These are phyloP conservation scores for Phellopilus nigrolimitatus DNA, from an alignment of 1,284 basidiomycete genomes.

Conservation along the genomic window DNA sequence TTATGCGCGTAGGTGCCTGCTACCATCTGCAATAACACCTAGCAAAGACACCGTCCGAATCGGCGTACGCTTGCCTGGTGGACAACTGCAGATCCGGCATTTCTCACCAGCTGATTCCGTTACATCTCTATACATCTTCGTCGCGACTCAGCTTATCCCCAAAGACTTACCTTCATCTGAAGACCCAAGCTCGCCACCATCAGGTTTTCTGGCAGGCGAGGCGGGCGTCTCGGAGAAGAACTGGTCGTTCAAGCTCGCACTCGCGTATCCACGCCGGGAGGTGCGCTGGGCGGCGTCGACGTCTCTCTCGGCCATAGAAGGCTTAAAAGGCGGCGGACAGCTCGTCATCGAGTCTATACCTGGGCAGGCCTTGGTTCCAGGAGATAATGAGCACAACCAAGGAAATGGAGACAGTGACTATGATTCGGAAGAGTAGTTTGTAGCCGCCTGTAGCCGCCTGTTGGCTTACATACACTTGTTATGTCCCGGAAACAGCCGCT, in stretches of 20 bases:
- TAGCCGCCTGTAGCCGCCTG: not conserved
- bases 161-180: constrained; percentile 31
- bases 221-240: constrained; percentile 44
- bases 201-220: constrained; percentile 28
- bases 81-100: constrained; percentile 51
- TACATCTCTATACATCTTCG: constrained; percentile 64
- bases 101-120: constrained; percentile 52
- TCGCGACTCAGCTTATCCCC: constrained; percentile 52
- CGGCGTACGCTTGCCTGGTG: constrained; percentile 65
- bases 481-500: no score
- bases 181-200: constrained; percentile 42
- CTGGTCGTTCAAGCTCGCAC: constrained; percentile 70
- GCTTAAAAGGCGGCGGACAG: constrained; percentile 59
- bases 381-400: constrained; percentile 14
- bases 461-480: not conserved
- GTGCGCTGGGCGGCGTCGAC: constrained; percentile 46
- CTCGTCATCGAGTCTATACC: constrained; percentile 61
- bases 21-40: constrained; percentile 22
- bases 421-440: constrained; percentile 53
- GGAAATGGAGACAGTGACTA: constrained; percentile 49
- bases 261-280: constrained; percentile 66
- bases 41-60: constrained; percentile 44
- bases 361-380: constrained; percentile 23
- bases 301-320: constrained; percentile 46
- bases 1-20: constrained; percentile 21